Evolutionary conservation across 2,329 filamentous ascomycete species (phyloP).

Genomic region (Myriosclerotinia duriaeana): DNA sequence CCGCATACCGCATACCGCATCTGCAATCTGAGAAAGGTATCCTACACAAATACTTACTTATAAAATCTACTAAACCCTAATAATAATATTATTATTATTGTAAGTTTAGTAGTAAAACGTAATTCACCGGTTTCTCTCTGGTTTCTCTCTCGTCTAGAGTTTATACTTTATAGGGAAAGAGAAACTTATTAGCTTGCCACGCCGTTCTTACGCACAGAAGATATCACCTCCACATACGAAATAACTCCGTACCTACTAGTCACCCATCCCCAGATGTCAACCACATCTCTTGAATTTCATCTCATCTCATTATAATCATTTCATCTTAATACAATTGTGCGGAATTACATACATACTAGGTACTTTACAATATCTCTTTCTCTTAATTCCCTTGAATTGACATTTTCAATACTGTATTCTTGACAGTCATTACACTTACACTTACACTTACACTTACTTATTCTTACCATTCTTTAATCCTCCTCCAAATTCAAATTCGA

Average conservation of each 20-base stretch:
- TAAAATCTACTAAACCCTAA: too few species aligned
- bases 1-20: too few species aligned
- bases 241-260: neutral
- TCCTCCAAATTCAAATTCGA: slow-evolving; percentile 1
- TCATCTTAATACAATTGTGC: neutral
- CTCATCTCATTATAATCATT: neutral
- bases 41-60: too few species aligned
- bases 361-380: neutral
- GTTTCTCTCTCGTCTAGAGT: too few species aligned
- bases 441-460: too few species aligned
- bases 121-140: neutral
- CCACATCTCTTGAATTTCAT: neutral
- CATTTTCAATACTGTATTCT: neutral
- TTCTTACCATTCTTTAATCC: neutral
- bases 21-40: too few species aligned
- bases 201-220: neutral
- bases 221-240: too few species aligned
- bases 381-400: neutral
- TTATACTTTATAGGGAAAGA: too few species aligned
- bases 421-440: neutral
- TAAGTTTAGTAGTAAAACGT: too few species aligned
- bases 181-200: too few species aligned
- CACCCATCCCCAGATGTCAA: slow-evolving; percentile 7
- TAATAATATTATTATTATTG: too few species aligned
- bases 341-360: neutral